Evolutionary conservation across 2,329 filamentous ascomycete genomes (phyloP), one percentile per base, ranked within the genome.

Genomic region (Xylariomycetidae sp.): DNA sequence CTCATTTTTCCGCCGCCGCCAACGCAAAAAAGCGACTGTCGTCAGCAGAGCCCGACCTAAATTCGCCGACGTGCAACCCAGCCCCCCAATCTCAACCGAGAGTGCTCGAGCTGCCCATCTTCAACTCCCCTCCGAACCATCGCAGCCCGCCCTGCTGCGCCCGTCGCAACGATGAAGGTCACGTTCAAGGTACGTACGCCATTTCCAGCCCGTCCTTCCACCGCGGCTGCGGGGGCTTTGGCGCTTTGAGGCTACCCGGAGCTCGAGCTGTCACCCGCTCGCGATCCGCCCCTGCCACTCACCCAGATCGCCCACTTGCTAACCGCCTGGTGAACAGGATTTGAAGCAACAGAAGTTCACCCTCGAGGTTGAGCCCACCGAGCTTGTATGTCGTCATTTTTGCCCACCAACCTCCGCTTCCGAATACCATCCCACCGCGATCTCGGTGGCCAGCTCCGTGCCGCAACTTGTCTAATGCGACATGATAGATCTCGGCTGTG

Each of bases 271-370:
- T 22, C 30, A 19, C 38, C 29, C 40, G 37, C 37, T n/a, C 32
- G 38, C 37, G 32, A 35, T 42, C 37, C 37, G 37, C 35, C 14
- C 30, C 31, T 31, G 28, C 35, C 26, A 22, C 29, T 34, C 25
- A 33, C 18, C 37, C 19, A 42, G 22, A 31, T 32, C 33, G n/a
- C n/a, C n/a, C n/a, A n/a, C 34, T 38, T 35, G 20, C 31, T 27
- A 16, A 32, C 29, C 18, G 2, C 17, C 5, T 28, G 32, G 19
- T 48, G 13, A 17, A 18, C 15, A 95, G 89, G 92, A 98, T 70
- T 76, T 98, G 57, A 96, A 95, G 74, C 92, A 96, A 66, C 85
- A 95, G 63, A 95, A 95, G 72, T 98, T 98, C 68, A 80, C 82
- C 56, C 84, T 98, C 70, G 90, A 96, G 50, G 86, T 88, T 57